A percentile compares a stretch with the other conserved stretches of the same genome.
Conservation (phyloP, 2,329 filamentous ascomycete genomes). For the Cucurbitaria berberidis region DNA sequence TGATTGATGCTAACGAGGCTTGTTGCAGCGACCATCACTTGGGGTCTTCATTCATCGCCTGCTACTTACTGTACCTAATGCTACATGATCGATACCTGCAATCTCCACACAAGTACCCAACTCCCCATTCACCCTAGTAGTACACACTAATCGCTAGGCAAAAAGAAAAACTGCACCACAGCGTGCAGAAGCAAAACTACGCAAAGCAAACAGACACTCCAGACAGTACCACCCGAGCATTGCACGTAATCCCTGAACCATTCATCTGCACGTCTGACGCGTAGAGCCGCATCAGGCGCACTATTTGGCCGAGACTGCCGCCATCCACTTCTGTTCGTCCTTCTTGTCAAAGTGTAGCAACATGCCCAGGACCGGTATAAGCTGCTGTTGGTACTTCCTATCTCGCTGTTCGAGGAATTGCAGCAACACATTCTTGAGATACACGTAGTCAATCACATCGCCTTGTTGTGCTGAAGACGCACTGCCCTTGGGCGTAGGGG, state of each 20-base stretch:
- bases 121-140: neutral
- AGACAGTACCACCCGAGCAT: conserved; percentile 1
- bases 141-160: conserved; percentile 24
- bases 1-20: neutral
- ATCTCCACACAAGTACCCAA: too few relatives aligned
- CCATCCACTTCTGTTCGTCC: conserved; percentile 87
- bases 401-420: conserved; percentile 85
- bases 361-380: conserved; percentile 79
- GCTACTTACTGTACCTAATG: too few relatives aligned
- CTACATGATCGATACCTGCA: neutral
- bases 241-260: neutral
- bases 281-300: conserved; percentile 18
- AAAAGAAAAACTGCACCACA: too few relatives aligned
- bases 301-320: conserved; percentile 66
- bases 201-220: neutral
- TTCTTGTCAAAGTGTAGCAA: conserved; percentile 77
- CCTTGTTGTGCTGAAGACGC: conserved; percentile 30
- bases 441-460: conserved; percentile 64
- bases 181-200: too few relatives aligned
- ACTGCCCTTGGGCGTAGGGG: conserved; percentile 53
- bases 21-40: neutral
- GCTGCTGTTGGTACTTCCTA: conserved; percentile 73
- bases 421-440: conserved; percentile 80
- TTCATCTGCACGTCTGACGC: conserved; percentile 10
- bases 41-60: too few relatives aligned